phyloP scores from a whole-genome alignment of 768 basidiomycete genomes.

The Russula sp. region DNA sequence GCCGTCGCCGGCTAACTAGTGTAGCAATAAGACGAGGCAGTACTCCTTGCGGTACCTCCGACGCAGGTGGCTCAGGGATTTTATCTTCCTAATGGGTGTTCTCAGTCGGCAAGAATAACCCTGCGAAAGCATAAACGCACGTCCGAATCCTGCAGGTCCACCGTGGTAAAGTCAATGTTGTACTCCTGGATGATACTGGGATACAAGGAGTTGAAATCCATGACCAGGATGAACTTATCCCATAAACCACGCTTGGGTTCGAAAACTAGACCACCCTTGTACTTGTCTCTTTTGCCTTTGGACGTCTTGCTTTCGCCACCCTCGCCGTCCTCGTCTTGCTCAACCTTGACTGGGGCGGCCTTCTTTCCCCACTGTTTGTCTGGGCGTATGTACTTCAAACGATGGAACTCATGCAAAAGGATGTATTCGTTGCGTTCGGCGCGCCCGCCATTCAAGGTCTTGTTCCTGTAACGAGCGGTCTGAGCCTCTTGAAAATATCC shows the following conservation, averaged over 20 bases:
- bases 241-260: conserved; percentile 94
- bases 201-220: conserved; percentile 99
- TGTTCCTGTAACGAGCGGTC: conserved; percentile 62
- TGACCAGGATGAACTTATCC: conserved; percentile 96
- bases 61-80: conserved; percentile 82
- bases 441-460: conserved; percentile 93
- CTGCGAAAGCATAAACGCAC: conserved; percentile 35
- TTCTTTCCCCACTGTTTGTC: conserved; percentile 91
- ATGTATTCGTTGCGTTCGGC: conserved; percentile 99
- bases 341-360: conserved; percentile 51
- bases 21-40: conserved; percentile 98
- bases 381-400: conserved; percentile 92
- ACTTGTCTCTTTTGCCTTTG: conserved; percentile 86
- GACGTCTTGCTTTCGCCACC: conserved; percentile 45
- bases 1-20: conserved; percentile 82
- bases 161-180: conserved; percentile 98
- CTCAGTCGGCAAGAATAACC: background rate
- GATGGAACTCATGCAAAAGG: conserved; percentile 95
- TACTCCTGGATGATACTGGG: conserved; percentile 99
- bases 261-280: conserved; percentile 97
- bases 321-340: conserved; percentile 50
- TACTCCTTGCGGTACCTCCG: conserved; percentile 75
- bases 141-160: conserved; percentile 65
- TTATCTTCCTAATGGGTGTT: conserved; percentile 64
- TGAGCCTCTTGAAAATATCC: background rate